Evolutionary conservation across 495 filamentous ascomycete genomes (phyloP), one percentile per base, ranked within the genome.

Genomic region (Aspergillus sclerotioniger): DNA sequence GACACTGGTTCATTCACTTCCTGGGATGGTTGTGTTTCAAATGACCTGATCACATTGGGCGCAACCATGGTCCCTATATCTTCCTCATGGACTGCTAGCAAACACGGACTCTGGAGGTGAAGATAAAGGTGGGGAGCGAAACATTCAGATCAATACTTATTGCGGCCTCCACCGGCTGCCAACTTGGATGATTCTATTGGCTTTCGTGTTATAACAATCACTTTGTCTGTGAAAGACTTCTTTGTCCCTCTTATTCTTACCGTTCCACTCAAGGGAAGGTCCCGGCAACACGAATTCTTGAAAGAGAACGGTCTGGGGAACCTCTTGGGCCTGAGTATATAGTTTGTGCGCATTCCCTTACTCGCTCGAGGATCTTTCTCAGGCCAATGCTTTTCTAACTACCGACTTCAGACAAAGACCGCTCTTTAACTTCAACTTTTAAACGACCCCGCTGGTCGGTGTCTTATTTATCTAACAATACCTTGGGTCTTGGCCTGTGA

Each of bases 371-470:
- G 13, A n/a, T n/a, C 8, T 37, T 12, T 19, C 50, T 21, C 32
- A 4, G 5, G 25, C 19, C 13, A 39, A 25, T 28, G 25, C 33
- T 17, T 41, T 43, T 37, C 17, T 19, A 53, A 13, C 17, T 21
- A 56, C 29, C 56, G 52, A 62, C 31, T 28, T 46, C 12, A 17
- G 2, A 45, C 7, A 43, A 41, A 49, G 48, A 50, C 10, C 10
- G 8, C 15, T 31, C 47, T n/a, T 12, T 13, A 31, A 29, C 21
- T 7, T 12, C 28, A 31, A 29, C 21, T 7, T 29, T 15, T 50
- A 32, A 16, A 50, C 53, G 46, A 54, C 50, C 50, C 33, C 64
- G 60, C 60, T 58, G 60, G 64, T 41, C 63, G 57, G 57, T 58
- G 44, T 60, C 29, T 43, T 46, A 29, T 33, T 49, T 54, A 25